Conservation (phyloP, 2,329 filamentous ascomycete genomes). For the Pseudocercospora macadamiae region DNA sequence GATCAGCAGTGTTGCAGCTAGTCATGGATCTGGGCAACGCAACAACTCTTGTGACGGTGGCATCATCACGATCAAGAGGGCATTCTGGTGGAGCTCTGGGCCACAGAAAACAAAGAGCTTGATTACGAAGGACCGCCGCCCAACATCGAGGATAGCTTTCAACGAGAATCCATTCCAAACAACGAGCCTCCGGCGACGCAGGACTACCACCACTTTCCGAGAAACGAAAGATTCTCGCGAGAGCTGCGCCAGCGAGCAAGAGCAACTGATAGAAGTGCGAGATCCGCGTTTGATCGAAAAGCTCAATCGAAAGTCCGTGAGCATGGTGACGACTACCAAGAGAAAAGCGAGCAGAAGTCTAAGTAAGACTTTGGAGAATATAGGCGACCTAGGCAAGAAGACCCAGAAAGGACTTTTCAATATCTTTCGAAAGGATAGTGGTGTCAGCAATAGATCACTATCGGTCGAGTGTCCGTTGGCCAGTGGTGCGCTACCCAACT, state of each 20-base stretch:
- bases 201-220: not conserved
- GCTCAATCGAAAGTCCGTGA: not conserved
- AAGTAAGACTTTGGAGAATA: not conserved
- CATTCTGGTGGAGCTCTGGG: no score
- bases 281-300: not conserved
- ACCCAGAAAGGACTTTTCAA: not conserved
- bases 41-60: no score
- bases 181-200: not conserved
- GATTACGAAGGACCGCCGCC: not conserved
- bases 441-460: not conserved
- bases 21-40: no score
- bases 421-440: not conserved
- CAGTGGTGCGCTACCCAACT: not conserved
- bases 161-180: not conserved
- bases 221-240: not conserved
- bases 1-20: not conserved
- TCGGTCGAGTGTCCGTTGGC: not conserved
- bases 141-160: not conserved
- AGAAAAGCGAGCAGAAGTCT: slow-evolving; percentile 3
- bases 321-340: not conserved
- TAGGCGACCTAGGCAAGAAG: not conserved
- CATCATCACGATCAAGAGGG: no score
- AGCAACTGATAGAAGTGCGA: not conserved
- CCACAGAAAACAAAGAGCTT: not conserved
- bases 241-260: not conserved